These are phyloP conservation scores for Kodamaea anthophila DNA, from an alignment of 1,139 yeast species.

Conservation along the genomic window DNA sequence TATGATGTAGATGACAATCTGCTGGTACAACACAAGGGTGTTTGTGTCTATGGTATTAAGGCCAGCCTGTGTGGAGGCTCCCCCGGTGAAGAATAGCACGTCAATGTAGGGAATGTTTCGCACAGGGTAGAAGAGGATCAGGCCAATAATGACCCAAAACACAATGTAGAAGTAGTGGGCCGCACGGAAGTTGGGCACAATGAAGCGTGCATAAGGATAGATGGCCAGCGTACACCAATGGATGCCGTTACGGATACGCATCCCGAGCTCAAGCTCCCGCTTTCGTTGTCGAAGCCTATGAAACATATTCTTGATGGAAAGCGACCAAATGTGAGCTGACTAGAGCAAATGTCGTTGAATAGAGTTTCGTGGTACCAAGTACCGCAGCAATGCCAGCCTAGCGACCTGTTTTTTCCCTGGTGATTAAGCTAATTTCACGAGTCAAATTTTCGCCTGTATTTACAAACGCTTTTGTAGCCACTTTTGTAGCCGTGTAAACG, in stretches of 20 bases:
- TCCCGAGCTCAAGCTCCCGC: conserved; percentile 15
- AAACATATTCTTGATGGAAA: no score
- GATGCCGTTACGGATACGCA: conserved; percentile 19
- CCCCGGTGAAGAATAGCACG: conserved; percentile 66
- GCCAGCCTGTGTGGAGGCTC: conserved; percentile 89
- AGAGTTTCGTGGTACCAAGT: no score
- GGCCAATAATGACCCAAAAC: conserved; percentile 50
- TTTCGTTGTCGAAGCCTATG: no score
- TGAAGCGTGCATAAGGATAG: conserved; percentile 42
- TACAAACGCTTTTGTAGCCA: no score
- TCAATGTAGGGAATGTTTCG: conserved; percentile 66
- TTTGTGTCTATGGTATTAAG: conserved; percentile 72
- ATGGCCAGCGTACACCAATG: conserved; percentile 18
- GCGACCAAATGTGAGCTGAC: no score
- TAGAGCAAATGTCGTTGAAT: no score
- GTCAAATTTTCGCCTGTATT: no score
- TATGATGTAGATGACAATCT: conserved; percentile 54
- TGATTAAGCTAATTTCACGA: no score
- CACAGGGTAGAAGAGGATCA: conserved; percentile 72
- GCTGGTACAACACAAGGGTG: conserved; percentile 64
- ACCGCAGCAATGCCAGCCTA: no score
- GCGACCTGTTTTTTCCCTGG: no score
- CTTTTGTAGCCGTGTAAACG: no score
- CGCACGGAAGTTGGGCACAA: conserved; percentile 70
- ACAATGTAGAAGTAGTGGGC: conserved; percentile 70